Evolutionary conservation across 805 yeast species (phyloP).

Genomic region (Saccharomycopsis sp.): DNA sequence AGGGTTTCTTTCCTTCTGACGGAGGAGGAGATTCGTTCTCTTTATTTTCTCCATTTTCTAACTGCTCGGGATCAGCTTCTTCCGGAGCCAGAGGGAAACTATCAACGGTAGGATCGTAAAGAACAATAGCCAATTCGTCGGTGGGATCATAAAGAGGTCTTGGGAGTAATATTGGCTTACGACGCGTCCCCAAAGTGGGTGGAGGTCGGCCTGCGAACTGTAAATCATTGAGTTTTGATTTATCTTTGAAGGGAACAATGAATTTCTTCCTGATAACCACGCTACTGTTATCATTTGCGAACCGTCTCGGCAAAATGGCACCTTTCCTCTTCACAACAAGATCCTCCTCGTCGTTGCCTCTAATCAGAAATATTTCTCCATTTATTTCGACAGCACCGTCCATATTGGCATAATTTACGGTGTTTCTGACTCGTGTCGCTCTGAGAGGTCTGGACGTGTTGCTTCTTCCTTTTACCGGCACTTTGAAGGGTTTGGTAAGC

Average conservation of each 20-base stretch:
- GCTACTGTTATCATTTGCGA: slow-evolving; percentile 36
- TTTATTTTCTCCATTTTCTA: slow-evolving; percentile 27
- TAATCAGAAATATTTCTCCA: slow-evolving; percentile 32
- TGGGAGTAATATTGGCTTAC: slow-evolving; percentile 67
- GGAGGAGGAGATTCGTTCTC: slow-evolving; percentile 18
- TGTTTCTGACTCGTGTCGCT: slow-evolving; percentile 29
- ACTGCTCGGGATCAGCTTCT: slow-evolving; percentile 3
- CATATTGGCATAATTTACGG: slow-evolving; percentile 30
- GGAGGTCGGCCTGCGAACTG: slow-evolving; percentile 42
- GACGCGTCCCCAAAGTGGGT: slow-evolving; percentile 79
- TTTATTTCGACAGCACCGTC: slow-evolving; percentile 31
- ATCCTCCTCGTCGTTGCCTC: slow-evolving; percentile 28
- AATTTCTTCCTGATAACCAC: slow-evolving; percentile 43
- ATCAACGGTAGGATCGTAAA: slow-evolving; percentile 93
- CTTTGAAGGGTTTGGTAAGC: slow-evolving; percentile 60
- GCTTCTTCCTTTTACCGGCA: slow-evolving; percentile 44
- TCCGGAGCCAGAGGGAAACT: slow-evolving; percentile 23
- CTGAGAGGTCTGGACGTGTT: slow-evolving; percentile 13
- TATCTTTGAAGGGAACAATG: slow-evolving; percentile 51
- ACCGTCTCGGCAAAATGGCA: slow-evolving; percentile 54
- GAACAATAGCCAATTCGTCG: slow-evolving; percentile 87
- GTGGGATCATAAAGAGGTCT: slow-evolving; percentile 92
- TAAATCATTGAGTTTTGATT: slow-evolving; percentile 22
- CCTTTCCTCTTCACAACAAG: slow-evolving; percentile 38
- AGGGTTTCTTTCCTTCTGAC: slow-evolving; percentile 7